A percentile compares a stretch with the other conserved stretches of the same genome.
Evolutionary conservation across 352 stramenopile species (phyloP).

Genomic region (Phytophthora vignae): DNA sequence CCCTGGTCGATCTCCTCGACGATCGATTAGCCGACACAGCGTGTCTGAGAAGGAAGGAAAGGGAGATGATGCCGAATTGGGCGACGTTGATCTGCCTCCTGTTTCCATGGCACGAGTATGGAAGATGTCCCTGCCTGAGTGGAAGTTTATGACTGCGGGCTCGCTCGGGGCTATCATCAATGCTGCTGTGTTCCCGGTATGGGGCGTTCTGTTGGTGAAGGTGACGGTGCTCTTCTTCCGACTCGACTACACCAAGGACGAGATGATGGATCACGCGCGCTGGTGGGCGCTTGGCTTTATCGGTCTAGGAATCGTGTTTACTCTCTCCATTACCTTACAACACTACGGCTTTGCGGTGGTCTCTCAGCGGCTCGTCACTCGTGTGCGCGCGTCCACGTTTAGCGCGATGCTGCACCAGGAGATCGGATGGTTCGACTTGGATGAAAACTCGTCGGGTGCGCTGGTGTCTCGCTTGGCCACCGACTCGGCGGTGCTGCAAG

Average conservation of each 20-base stretch:
- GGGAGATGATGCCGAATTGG: constrained; percentile 19
- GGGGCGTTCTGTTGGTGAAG: constrained; percentile 59
- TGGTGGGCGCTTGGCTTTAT: constrained; percentile 60
- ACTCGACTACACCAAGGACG: constrained; percentile 49
- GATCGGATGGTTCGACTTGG: constrained; percentile 83
- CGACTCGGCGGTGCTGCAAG: constrained; percentile 81
- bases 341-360: constrained; percentile 67
- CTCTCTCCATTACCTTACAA: constrained; percentile 55
- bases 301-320: constrained; percentile 44
- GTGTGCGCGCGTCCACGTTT: constrained; percentile 64
- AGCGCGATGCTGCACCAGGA: constrained; percentile 78
- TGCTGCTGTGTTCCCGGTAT: constrained; percentile 60
- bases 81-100: constrained; percentile 34
- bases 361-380: constrained; percentile 62
- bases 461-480: constrained; percentile 76
- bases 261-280: constrained; percentile 56
- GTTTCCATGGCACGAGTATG: constrained; percentile 52
- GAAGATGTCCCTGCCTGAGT: constrained; percentile 57
- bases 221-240: constrained; percentile 64
- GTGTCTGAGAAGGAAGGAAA: constrained; percentile 27
- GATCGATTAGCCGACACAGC: constrained; percentile 38
- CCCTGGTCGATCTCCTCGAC: constrained; percentile 28
- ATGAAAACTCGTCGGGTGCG: constrained; percentile 77
- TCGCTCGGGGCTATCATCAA: constrained; percentile 46
- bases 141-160: constrained; percentile 46